phyloP scores from a whole-genome alignment of 192 early-diverging fungal genomes.

The Coemansia sp. region DNA sequence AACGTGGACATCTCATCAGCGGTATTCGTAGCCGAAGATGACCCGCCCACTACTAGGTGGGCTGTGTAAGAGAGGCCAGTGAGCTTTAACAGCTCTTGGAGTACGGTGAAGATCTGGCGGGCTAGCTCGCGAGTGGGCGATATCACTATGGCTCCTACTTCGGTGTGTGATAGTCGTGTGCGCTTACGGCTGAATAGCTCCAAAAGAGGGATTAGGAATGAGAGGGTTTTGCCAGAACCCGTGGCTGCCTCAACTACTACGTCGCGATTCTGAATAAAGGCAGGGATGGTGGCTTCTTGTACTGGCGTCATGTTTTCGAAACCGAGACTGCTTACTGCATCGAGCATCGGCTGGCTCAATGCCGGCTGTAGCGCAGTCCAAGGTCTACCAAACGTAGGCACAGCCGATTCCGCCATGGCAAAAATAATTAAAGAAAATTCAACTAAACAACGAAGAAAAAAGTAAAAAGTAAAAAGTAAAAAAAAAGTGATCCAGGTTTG shows the following conservation, averaged over 20 bases:
- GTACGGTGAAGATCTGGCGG: constrained; percentile 76
- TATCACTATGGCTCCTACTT: constrained; percentile 86
- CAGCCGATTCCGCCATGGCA: neutral
- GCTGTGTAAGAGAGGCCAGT: constrained; percentile 22
- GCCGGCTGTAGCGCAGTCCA: constrained; percentile 64
- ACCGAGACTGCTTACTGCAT: constrained; percentile 62
- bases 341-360: constrained; percentile 57
- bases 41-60: constrained; percentile 47
- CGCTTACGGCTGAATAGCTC: constrained; percentile 76
- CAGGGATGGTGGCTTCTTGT: constrained; percentile 86
- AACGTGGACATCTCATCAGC: constrained; percentile 49
- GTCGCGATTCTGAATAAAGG: constrained; percentile 90
- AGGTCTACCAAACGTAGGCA: constrained; percentile 59
- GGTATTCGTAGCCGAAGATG: constrained; percentile 41
- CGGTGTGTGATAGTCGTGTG: constrained; percentile 59
- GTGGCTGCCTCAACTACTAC: constrained; percentile 96
- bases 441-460: neutral
- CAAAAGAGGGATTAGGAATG: constrained; percentile 89
- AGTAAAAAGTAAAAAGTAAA: constrained; percentile 2
- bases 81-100: constrained; percentile 57
- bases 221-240: constrained; percentile 93
- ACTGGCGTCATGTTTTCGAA: constrained; percentile 92
- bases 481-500: neutral
- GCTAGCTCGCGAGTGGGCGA: constrained; percentile 90
- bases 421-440: neutral